phyloP scores from a whole-genome alignment of 495 filamentous ascomycete species.

The Rhypophila decipiens region DNA sequence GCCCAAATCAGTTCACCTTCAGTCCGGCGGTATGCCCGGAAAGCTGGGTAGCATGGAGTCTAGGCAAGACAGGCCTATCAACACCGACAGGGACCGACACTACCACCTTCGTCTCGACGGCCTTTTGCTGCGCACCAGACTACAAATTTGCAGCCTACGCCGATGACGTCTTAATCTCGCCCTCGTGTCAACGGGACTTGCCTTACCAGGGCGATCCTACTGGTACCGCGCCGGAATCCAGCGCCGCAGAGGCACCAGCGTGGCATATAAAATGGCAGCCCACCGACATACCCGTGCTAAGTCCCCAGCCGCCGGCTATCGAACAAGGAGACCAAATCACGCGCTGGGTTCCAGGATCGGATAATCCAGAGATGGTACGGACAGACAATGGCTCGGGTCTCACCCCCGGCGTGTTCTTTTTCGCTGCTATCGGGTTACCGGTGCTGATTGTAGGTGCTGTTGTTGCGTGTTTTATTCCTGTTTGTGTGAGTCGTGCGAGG shows the following conservation, averaged over 20 bases:
- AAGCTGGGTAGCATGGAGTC: neutral
- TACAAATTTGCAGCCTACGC: neutral
- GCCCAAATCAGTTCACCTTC: neutral
- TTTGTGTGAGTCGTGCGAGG: too few relatives aligned
- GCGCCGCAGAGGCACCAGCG: too few relatives aligned
- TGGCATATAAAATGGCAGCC: neutral
- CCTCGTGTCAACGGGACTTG: neutral
- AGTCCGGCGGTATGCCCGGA: neutral
- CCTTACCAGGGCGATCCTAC: too few relatives aligned
- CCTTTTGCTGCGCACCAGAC: neutral
- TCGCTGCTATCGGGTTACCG: neutral
- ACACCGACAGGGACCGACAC: neutral
- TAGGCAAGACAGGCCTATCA: neutral
- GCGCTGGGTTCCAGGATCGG: neutral
- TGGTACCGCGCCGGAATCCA: too few relatives aligned
- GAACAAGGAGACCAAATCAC: neutral
- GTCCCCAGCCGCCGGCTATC: neutral
- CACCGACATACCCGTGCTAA: neutral
- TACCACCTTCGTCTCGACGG: neutral
- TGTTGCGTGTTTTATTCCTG: neutral
- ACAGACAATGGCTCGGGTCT: neutral
- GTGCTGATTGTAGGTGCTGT: neutral
- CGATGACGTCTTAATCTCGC: neutral
- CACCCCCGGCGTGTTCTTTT: neutral
- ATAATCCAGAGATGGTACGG: neutral